Conservation (phyloP, 139 green algal genomes). For the Spirogloea muscicola region DNA sequence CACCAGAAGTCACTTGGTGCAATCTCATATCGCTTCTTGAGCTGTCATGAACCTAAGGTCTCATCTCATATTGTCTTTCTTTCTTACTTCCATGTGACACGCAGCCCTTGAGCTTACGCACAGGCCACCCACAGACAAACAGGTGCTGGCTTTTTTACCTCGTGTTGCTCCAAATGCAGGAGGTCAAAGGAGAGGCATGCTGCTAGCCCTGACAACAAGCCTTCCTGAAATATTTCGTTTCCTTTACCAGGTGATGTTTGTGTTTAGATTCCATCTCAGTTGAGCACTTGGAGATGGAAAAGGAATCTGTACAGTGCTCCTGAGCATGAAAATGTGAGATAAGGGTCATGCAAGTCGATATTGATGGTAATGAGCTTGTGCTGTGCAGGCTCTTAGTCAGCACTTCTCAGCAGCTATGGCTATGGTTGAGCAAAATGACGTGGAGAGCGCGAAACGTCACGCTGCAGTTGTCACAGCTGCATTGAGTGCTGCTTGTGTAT, state of each 20-base stretch:
- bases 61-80: too few relatives aligned
- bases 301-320: not conserved
- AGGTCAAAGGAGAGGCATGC: too few relatives aligned
- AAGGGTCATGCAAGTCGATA: not conserved
- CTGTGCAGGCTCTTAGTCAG: not conserved
- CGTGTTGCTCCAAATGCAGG: too few relatives aligned
- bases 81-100: not conserved
- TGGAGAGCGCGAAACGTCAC: not conserved
- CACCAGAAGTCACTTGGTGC: not conserved
- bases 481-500: not conserved
- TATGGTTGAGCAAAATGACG: not conserved
- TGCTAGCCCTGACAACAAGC: not conserved
- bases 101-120: not conserved
- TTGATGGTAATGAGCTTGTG: not conserved
- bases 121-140: not conserved
- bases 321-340: not conserved
- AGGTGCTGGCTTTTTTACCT: constrained; percentile 13
- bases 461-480: not conserved
- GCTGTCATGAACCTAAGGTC: too few relatives aligned
- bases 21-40: not conserved
- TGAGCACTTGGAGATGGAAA: not conserved
- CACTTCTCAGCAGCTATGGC: constrained; percentile 1
- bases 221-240: constrained; percentile 1
- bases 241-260: not conserved
- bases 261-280: not conserved